A percentile compares a stretch with the other conserved stretches of the same genome.
These are phyloP conservation scores for Cyclanthera cordifolia DNA, from an alignment of 306 rosid genomes.

Conservation along the genomic window DNA sequence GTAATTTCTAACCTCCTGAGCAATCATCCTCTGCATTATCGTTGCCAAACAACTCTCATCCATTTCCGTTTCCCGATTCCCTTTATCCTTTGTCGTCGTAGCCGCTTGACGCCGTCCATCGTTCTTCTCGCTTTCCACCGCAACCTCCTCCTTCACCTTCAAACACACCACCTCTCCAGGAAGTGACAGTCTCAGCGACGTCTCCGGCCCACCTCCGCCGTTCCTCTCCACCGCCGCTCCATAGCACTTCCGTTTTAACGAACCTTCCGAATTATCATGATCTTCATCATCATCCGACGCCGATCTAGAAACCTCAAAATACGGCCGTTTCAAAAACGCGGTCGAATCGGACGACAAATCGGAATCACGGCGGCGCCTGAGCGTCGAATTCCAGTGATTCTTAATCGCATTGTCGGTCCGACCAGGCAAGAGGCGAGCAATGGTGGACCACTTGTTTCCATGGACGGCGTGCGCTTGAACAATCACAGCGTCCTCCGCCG, in stretches of 20 bases:
- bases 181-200: slow-evolving; percentile 45
- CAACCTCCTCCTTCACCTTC: slow-evolving; percentile 14
- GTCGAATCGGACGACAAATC: slow-evolving; percentile 10
- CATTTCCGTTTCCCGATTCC: slow-evolving; percentile 9
- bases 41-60: slow-evolving; percentile 26
- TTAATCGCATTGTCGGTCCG: slow-evolving; percentile 88
- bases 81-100: background rate
- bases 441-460: slow-evolving; percentile 92
- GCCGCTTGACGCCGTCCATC: background rate
- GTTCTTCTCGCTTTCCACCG: background rate
- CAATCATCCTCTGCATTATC: slow-evolving; percentile 50
- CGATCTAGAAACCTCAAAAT: slow-evolving; percentile 1
- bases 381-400: slow-evolving; percentile 92
- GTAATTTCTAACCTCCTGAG: slow-evolving; percentile 58
- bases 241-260: slow-evolving; percentile 28
- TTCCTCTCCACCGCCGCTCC: slow-evolving; percentile 19
- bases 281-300: slow-evolving; percentile 5
- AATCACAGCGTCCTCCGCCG: slow-evolving; percentile 49
- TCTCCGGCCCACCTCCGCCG: slow-evolving; percentile 22
- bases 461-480: slow-evolving; percentile 53
- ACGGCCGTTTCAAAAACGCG: slow-evolving; percentile 1
- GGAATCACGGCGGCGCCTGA: slow-evolving; percentile 37
- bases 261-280: slow-evolving; percentile 13
- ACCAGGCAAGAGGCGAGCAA: slow-evolving; percentile 73
- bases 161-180: slow-evolving; percentile 22